Evolutionary conservation across 2,329 filamentous ascomycete species (phyloP).

Genomic region (Cyphellophora attinorum): DNA sequence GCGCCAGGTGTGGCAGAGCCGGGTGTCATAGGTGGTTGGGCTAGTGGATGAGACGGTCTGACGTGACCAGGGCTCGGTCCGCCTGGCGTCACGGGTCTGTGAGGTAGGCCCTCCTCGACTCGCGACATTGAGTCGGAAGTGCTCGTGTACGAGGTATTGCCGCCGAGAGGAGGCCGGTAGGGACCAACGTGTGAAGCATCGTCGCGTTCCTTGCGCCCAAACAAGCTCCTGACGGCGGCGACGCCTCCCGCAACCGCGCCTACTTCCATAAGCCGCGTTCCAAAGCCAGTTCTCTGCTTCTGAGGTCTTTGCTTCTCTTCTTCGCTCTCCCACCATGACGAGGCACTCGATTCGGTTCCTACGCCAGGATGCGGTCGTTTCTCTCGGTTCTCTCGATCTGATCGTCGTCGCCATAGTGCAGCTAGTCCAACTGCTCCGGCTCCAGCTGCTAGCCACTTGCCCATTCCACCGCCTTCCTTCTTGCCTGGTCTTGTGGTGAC

Average conservation of each 20-base stretch:
- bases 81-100: slow-evolving; percentile 28
- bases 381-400: slow-evolving; percentile 4
- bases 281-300: slow-evolving; percentile 44
- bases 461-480: slow-evolving; percentile 32
- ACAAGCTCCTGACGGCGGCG: slow-evolving; percentile 50
- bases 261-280: slow-evolving; percentile 50
- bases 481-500: slow-evolving; percentile 32
- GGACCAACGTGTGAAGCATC: slow-evolving; percentile 43
- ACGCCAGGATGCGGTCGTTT: slow-evolving; percentile 32
- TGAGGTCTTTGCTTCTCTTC: slow-evolving; percentile 56
- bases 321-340: slow-evolving; percentile 51
- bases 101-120: slow-evolving; percentile 44
- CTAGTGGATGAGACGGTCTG: slow-evolving; percentile 20
- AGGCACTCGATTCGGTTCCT: slow-evolving; percentile 25
- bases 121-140: slow-evolving; percentile 31
- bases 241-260: slow-evolving; percentile 55
- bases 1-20: too few relatives aligned
- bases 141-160: slow-evolving; percentile 37
- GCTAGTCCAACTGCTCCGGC: slow-evolving; percentile 50
- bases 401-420: slow-evolving; percentile 32
- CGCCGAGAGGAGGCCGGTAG: slow-evolving; percentile 42
- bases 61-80: slow-evolving; percentile 24
- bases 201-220: slow-evolving; percentile 47
- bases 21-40: slow-evolving; percentile 20
- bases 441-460: slow-evolving; percentile 43